Evolutionary conservation across 306 rosid genomes (phyloP).

Genomic region (Inga leiocalycina): DNA sequence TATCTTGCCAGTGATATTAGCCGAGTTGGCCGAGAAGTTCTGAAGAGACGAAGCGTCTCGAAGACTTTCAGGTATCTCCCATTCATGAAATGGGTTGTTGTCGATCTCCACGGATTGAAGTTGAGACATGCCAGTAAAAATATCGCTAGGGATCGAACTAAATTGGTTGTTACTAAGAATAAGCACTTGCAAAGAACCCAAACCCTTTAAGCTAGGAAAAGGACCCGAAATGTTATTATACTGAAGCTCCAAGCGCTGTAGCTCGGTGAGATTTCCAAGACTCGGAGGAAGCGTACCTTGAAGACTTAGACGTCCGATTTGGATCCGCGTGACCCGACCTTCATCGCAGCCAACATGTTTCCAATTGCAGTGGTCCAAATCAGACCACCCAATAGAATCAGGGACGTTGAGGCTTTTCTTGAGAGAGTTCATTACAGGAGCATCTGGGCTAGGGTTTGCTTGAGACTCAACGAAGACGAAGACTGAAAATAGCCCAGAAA

Average conservation of each 20-base stretch:
- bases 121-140: constrained; percentile 61
- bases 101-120: constrained; percentile 68
- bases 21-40: constrained; percentile 80
- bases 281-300: constrained; percentile 57
- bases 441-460: constrained; percentile 48
- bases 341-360: constrained; percentile 48
- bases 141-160: constrained; percentile 55
- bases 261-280: constrained; percentile 52
- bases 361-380: constrained; percentile 66
- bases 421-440: constrained; percentile 60
- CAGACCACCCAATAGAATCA: constrained; percentile 62
- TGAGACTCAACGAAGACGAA: constrained; percentile 44
- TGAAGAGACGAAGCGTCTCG: constrained; percentile 56
- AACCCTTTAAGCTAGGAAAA: constrained; percentile 59
- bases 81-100: constrained; percentile 64
- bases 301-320: constrained; percentile 59
- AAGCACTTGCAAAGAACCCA: constrained; percentile 52
- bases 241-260: constrained; percentile 75
- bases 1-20: constrained; percentile 61
- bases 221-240: constrained; percentile 80
- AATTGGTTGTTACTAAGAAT: constrained; percentile 58
- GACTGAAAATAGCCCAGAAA: constrained; percentile 35
- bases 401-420: constrained; percentile 52
- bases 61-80: constrained; percentile 67
- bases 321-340: constrained; percentile 63